phyloP scores from a whole-genome alignment of 169 alveolate species.

The Babesia ovata region DNA sequence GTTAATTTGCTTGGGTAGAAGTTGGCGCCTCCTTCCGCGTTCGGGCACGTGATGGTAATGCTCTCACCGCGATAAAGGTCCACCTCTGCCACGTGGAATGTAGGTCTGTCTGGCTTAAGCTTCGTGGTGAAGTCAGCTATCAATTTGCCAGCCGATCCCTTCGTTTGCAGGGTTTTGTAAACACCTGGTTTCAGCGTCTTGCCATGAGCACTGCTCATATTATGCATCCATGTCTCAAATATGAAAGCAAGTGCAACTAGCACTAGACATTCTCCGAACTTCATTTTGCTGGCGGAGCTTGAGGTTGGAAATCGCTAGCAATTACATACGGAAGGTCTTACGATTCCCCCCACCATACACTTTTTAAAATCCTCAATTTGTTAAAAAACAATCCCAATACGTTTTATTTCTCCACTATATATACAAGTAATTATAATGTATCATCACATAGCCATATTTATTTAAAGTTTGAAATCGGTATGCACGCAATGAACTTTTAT shows the following conservation, averaged over 20 bases:
- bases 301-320: too few species aligned
- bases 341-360: too few species aligned
- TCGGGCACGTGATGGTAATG: conserved; percentile 39
- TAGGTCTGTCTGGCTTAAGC: neutral
- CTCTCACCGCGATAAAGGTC: conserved; percentile 37
- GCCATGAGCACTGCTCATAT: neutral
- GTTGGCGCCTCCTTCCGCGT: neutral
- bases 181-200: conserved; percentile 2
- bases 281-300: neutral
- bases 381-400: too few species aligned
- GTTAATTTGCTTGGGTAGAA: conserved; percentile 10
- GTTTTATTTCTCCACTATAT: too few species aligned
- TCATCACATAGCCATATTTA: too few species aligned
- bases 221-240: neutral
- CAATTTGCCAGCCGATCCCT: conserved; percentile 8
- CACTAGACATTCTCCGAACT: neutral
- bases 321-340: too few species aligned
- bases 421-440: too few species aligned
- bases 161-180: conserved; percentile 25
- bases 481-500: too few species aligned
- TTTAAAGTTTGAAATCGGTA: too few species aligned
- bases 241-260: neutral
- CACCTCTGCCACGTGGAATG: conserved; percentile 25
- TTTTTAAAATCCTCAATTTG: too few species aligned
- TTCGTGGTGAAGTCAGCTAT: conserved; percentile 4